phyloP scores from a whole-genome alignment of 148 eudicot genomes.

The Heliosperma pusillum region DNA sequence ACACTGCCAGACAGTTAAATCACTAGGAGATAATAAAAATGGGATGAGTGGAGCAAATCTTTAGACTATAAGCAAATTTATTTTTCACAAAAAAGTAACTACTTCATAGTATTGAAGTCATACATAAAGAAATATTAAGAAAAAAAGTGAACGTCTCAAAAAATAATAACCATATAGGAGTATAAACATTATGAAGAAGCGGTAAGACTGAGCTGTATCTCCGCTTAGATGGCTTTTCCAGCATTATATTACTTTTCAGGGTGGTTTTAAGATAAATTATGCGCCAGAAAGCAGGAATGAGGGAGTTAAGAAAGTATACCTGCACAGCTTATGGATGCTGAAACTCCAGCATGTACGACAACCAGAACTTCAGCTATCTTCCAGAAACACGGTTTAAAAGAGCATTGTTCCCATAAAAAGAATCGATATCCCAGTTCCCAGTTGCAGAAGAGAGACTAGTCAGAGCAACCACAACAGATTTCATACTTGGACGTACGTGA shows the following conservation, averaged over 20 bases:
- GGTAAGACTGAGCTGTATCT: no score
- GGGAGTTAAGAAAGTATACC: neutral
- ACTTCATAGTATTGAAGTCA: no score
- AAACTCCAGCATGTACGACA: neutral
- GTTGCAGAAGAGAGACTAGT: conserved; percentile 60
- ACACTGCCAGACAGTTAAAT: no score
- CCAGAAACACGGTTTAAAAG: conserved; percentile 56
- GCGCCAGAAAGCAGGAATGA: neutral
- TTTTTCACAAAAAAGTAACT: no score
- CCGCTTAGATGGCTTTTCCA: no score
- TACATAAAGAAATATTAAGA: no score
- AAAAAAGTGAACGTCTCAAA: no score
- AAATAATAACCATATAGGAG: no score
- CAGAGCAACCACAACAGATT: conserved; percentile 65
- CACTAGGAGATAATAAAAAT: no score
- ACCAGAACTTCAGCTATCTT: conserved; percentile 31
- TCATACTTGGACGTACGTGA: conserved; percentile 63
- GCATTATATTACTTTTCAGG: neutral
- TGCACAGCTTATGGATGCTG: neutral
- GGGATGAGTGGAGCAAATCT: no score
- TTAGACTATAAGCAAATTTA: no score
- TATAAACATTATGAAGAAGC: no score
- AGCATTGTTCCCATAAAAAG: conserved; percentile 46
- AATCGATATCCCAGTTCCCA: conserved; percentile 56
- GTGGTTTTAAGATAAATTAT: neutral